Evolutionary conservation across 495 filamentous ascomycete genomes (phyloP).

Genomic region (Talaromyces ruber): DNA sequence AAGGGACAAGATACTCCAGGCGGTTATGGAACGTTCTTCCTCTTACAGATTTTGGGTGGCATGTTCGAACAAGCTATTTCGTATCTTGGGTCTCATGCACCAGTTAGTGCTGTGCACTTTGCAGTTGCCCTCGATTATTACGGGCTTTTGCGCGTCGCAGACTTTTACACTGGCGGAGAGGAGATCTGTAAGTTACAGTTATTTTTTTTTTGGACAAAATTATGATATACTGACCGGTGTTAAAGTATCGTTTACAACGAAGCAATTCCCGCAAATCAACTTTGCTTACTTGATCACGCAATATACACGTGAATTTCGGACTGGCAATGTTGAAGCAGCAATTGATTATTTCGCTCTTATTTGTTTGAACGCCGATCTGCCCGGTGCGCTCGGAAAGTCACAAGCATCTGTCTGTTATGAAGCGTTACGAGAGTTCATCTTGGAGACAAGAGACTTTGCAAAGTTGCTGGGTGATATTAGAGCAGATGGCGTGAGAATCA

Average conservation of each 20-base stretch:
- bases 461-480: conserved; percentile 87
- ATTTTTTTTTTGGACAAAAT: neutral
- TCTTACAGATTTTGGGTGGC: conserved; percentile 79
- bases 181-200: conserved; percentile 54
- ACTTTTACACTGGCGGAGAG: conserved; percentile 57
- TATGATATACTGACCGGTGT: conserved; percentile 22
- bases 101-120: conserved; percentile 90
- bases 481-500: conserved; percentile 69
- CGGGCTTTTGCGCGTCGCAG: conserved; percentile 77
- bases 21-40: conserved; percentile 84
- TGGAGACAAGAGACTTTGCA: conserved; percentile 92
- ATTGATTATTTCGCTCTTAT: conserved; percentile 91
- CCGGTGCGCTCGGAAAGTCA: conserved; percentile 58
- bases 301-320: conserved; percentile 92
- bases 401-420: conserved; percentile 84
- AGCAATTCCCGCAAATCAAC: conserved; percentile 78
- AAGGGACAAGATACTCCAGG: conserved; percentile 62
- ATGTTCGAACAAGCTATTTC: conserved; percentile 93
- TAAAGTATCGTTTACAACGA: conserved; percentile 59
- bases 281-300: conserved; percentile 89
- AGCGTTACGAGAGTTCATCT: conserved; percentile 85
- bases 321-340: conserved; percentile 74
- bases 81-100: conserved; percentile 81
- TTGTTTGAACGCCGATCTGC: conserved; percentile 83
- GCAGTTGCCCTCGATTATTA: conserved; percentile 86